phyloP scores from a whole-genome alignment of 805 yeast species.

The Metschnikowia borealis region DNA sequence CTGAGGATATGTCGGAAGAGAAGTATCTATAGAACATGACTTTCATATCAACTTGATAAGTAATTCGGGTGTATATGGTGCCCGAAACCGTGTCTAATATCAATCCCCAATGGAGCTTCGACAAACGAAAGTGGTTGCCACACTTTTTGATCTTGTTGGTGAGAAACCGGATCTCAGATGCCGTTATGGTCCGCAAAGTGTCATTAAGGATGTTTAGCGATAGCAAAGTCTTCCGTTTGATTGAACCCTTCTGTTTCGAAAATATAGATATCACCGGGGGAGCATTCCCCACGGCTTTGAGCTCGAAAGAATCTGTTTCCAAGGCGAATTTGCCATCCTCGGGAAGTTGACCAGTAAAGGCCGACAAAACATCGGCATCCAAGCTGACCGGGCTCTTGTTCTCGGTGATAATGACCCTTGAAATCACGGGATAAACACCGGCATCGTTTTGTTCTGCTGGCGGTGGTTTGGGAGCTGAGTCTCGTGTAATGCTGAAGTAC shows the following conservation, averaged over 20 bases:
- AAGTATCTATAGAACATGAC: constrained; percentile 15
- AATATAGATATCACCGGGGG: constrained; percentile 9
- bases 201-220: constrained; percentile 13
- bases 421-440: not conserved
- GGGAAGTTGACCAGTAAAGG: not conserved
- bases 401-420: not conserved
- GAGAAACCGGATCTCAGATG: constrained; percentile 14
- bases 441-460: not conserved
- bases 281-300: constrained; percentile 7
- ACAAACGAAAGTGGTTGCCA: constrained; percentile 10
- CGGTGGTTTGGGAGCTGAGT: not conserved
- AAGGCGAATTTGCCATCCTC: constrained; percentile 1
- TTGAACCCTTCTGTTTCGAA: constrained; percentile 6
- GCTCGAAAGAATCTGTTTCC: constrained; percentile 10
- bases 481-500: constrained; percentile 3
- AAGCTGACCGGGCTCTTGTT: not conserved
- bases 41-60: constrained; percentile 9
- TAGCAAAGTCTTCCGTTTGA: constrained; percentile 10
- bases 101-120: constrained; percentile 5
- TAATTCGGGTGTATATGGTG: constrained; percentile 2
- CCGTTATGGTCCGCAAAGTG: constrained; percentile 1
- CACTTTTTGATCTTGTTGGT: constrained; percentile 13
- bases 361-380: not conserved
- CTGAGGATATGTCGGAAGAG: constrained; percentile 15
- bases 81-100: constrained; percentile 6